Base-by-base conservation (phyloP, 2,329 filamentous ascomycete species). In the Arthrobotrys sphaeroides region DNA sequence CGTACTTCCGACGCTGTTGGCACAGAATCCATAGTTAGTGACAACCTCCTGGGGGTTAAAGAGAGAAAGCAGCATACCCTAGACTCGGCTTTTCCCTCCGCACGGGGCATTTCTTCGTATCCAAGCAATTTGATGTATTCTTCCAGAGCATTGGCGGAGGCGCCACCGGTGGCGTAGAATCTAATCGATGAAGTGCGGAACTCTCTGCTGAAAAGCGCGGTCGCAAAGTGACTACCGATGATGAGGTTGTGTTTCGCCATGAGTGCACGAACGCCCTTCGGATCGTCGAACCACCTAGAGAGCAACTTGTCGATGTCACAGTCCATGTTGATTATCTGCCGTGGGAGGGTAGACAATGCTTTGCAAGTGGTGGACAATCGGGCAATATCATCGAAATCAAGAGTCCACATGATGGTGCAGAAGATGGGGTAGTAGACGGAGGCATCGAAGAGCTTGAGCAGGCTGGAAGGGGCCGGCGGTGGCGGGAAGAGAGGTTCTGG, bases 221-320 rank as follows among this genome's bases (percentile, higher is more conserved):
- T 68, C 5, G 70, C 62, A 42, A 74, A 74, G 42, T 74, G 70
- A 40, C 70, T 74, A 18, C 70, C 70, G 40, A 74, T 74, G n/a
- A 74, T 42, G 22, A 65, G 59, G 51, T 74, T 74, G 22, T 74
- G 70, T 13, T 64, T 51, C 0, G 70, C 70, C 70, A 74, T 74
- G 7, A 74, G 26, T 0, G 62, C 28, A 12, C 70, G 70, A 31
- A 59, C 38, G 18, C 61, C n/a, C 16, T 47, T 68, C 2, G 70
- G 47, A 18, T 68, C 22, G 1, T 5, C 18, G 18, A 74, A 74
- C 43, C 47, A 74, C 10, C 36, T 45, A 10, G 20, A 26, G 16
- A 74, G 57, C 55, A 55, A 57, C n/a, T 36, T 55, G 18, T 74
- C 70, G n/a, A 74, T 60, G 20, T 74, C 61, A 40, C 70, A 74